Evolutionary conservation across 2,329 filamentous ascomycete species (phyloP).

Genomic region (Aspergillus sp.): DNA sequence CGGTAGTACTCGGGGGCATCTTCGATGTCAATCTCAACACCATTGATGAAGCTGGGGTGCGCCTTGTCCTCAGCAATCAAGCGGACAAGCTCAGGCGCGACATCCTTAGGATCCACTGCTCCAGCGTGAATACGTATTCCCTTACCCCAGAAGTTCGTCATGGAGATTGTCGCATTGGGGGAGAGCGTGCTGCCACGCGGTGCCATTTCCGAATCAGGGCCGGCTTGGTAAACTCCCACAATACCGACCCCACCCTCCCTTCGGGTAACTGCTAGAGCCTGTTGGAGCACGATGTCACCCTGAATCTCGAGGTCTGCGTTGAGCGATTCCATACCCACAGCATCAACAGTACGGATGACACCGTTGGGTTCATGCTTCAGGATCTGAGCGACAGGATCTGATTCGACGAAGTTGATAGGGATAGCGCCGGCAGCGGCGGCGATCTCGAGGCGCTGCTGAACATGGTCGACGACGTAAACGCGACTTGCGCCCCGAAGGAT

Average conservation of each 20-base stretch:
- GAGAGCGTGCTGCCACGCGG: conserved; percentile 7
- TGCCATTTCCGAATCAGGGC: conserved; percentile 8
- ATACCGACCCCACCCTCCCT: conserved; percentile 17
- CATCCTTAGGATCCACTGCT: conserved; percentile 4
- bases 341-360: conserved; percentile 9
- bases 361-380: conserved; percentile 20
- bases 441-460: conserved; percentile 53
- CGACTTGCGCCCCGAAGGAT: conserved; percentile 55
- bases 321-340: conserved; percentile 10
- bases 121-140: no score
- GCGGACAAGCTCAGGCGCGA: conserved; percentile 12
- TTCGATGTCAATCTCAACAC: conserved; percentile 21
- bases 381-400: conserved; percentile 40
- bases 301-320: conserved; percentile 4
- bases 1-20: conserved; percentile 21
- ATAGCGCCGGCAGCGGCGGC: conserved; percentile 55
- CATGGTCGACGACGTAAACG: conserved; percentile 59
- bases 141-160: conserved; percentile 11
- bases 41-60: conserved; percentile 23
- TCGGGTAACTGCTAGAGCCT: conserved; percentile 8
- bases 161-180: conserved; percentile 9
- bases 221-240: conserved; percentile 13
- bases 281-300: conserved; percentile 4
- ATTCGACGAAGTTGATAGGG: conserved; percentile 56
- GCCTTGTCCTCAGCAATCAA: conserved; percentile 20